Evolutionary conservation across 2,329 filamentous ascomycete species (phyloP).

Genomic region (Didymella sp.): DNA sequence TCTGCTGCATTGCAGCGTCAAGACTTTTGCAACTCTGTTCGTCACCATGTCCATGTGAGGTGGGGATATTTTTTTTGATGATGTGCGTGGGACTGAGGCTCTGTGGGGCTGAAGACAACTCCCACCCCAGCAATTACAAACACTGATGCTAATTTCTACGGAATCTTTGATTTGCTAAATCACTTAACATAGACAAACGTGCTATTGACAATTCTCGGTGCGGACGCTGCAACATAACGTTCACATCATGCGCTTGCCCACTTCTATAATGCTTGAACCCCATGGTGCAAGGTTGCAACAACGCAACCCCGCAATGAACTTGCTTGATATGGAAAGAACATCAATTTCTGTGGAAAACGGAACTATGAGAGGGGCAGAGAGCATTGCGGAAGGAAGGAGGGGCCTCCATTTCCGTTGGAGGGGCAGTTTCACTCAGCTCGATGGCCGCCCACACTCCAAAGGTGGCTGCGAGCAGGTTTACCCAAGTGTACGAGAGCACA

Average conservation of each 20-base stretch:
- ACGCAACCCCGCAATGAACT: conserved; percentile 6
- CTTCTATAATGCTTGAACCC: neutral
- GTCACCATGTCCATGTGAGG: no score
- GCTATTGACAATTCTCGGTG: neutral
- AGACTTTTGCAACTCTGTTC: conserved; percentile 3
- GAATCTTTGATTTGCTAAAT: neutral
- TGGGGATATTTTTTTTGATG: neutral
- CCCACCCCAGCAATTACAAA: neutral
- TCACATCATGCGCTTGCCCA: neutral
- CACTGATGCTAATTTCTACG: neutral
- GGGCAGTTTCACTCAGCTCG: conserved; percentile 3
- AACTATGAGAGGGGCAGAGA: conserved; percentile 13
- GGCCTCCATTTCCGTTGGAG: conserved; percentile 3
- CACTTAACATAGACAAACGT: no score
- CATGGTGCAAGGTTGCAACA: neutral
- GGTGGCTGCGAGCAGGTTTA: neutral
- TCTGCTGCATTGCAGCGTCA: neutral
- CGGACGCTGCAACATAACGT: neutral
- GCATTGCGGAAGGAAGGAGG: conserved; percentile 6
- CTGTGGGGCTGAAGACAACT: neutral
- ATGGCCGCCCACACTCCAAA: neutral
- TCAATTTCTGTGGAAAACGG: conserved; percentile 3
- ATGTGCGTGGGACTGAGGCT: neutral
- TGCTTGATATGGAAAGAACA: conserved; percentile 4
- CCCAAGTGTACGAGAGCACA: neutral